phyloP scores from a whole-genome alignment of 306 rosid species.

The Glycine latifolia region DNA sequence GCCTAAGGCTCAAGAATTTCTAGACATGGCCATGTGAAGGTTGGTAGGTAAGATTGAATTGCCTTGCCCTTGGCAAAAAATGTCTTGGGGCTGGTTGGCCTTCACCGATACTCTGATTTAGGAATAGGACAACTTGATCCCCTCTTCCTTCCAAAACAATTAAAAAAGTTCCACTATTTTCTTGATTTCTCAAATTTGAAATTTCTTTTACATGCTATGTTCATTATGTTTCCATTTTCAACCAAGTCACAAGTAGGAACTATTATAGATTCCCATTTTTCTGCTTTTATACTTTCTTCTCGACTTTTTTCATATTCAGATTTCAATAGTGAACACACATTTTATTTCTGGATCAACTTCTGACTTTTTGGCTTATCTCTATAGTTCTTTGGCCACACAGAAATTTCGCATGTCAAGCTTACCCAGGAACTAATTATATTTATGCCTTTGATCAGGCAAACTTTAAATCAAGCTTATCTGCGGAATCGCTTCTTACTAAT shows the following conservation, averaged over 20 bases:
- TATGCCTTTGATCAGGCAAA: constrained; percentile 57
- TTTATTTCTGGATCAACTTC: constrained; percentile 11
- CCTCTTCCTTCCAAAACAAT: background rate
- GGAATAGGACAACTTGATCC: background rate
- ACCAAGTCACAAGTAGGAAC: background rate
- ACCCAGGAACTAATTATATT: constrained; percentile 38
- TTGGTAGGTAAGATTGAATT: background rate
- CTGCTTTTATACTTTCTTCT: constrained; percentile 18
- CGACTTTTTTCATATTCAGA: constrained; percentile 25
- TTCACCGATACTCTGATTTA: background rate
- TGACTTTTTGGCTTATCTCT: too few relatives aligned
- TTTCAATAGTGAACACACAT: constrained; percentile 16
- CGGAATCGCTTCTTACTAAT: constrained; percentile 75
- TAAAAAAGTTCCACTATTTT: background rate
- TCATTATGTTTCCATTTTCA: constrained; percentile 18
- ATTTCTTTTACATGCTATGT: constrained; percentile 6
- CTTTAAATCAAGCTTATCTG: constrained; percentile 66
- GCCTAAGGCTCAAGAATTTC: background rate
- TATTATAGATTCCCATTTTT: background rate
- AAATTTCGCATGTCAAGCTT: constrained; percentile 31
- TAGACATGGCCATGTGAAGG: background rate
- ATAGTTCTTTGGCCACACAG: background rate
- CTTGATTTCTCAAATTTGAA: constrained; percentile 10
- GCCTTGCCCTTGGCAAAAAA: background rate
- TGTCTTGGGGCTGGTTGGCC: constrained; percentile 14